These are phyloP conservation scores for Globisporangium okanoganense DNA, from an alignment of 352 stramenopile species.

Conservation along the genomic window DNA sequence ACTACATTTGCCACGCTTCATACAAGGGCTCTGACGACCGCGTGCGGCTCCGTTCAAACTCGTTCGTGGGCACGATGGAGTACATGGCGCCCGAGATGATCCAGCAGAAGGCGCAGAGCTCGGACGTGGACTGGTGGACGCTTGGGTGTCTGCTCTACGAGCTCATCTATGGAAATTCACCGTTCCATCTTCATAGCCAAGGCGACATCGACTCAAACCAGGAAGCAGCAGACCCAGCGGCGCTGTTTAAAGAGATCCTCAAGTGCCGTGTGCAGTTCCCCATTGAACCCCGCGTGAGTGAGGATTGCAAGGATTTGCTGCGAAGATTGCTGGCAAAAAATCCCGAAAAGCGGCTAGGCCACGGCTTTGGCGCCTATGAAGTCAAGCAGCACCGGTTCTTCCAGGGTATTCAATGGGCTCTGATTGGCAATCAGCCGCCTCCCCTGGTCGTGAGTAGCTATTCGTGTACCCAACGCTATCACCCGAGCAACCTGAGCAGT, in stretches of 20 bases:
- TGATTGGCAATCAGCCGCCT: constrained; percentile 4
- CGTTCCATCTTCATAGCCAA: constrained; percentile 26
- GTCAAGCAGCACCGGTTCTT: constrained; percentile 38
- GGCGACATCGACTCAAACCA: background rate
- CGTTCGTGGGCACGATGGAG: constrained; percentile 45
- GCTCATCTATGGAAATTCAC: constrained; percentile 59
- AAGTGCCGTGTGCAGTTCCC: constrained; percentile 36
- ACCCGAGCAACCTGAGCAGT: background rate
- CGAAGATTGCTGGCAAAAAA: constrained; percentile 20
- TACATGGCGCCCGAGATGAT: constrained; percentile 51
- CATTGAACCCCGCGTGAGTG: constrained; percentile 18
- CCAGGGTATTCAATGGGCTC: constrained; percentile 22
- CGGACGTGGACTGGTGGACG: constrained; percentile 74
- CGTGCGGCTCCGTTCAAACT: constrained; percentile 34
- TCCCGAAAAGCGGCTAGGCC: constrained; percentile 20
- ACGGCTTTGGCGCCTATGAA: constrained; percentile 22
- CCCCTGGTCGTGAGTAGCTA: background rate
- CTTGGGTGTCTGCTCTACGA: constrained; percentile 76
- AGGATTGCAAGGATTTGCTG: constrained; percentile 26
- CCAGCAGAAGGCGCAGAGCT: constrained; percentile 22
- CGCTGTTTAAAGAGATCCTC: constrained; percentile 57
- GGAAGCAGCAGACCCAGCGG: constrained; percentile 18
- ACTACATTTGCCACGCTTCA: background rate
- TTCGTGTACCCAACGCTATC: background rate
- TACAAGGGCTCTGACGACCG: constrained; percentile 35